Percentiles rank a stretch among this genome's conserved stretches.
phyloP scores from a whole-genome alignment of 2,329 filamentous ascomycete genomes.

The Penicillium sp. region DNA sequence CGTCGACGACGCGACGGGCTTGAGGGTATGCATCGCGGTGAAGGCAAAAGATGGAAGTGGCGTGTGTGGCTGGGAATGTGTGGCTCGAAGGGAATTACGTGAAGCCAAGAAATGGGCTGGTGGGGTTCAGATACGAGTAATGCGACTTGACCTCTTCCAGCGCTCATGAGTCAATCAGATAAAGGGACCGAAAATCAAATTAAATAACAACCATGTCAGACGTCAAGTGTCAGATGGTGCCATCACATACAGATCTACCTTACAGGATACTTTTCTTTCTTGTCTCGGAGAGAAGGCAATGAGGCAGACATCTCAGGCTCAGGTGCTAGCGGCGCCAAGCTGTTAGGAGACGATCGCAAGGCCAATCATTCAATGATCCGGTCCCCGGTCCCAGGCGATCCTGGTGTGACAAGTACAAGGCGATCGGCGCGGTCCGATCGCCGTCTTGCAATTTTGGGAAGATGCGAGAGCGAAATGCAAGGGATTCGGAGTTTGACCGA shows the following conservation, averaged over 20 bases:
- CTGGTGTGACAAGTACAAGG: neutral
- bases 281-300: too few species aligned
- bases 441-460: neutral
- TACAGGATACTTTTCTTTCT: too few species aligned
- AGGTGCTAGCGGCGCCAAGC: too few species aligned
- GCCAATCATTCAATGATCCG: too few species aligned
- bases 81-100: neutral
- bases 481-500: neutral
- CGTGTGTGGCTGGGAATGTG: neutral
- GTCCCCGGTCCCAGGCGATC: too few species aligned
- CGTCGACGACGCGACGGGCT: slow-evolving; percentile 36
- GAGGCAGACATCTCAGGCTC: too few species aligned
- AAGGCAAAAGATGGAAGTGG: neutral
- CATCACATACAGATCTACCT: too few species aligned
- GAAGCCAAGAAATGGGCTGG: neutral
- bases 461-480: neutral
- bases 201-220: too few species aligned
- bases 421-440: neutral
- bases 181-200: too few species aligned
- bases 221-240: too few species aligned
- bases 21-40: slow-evolving; percentile 36
- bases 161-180: neutral
- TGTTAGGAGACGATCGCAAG: neutral
- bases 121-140: neutral
- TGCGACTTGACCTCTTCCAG: neutral